phyloP scores from a whole-genome alignment of 2,329 filamentous ascomycete genomes.

The Claviceps fusiformis region DNA sequence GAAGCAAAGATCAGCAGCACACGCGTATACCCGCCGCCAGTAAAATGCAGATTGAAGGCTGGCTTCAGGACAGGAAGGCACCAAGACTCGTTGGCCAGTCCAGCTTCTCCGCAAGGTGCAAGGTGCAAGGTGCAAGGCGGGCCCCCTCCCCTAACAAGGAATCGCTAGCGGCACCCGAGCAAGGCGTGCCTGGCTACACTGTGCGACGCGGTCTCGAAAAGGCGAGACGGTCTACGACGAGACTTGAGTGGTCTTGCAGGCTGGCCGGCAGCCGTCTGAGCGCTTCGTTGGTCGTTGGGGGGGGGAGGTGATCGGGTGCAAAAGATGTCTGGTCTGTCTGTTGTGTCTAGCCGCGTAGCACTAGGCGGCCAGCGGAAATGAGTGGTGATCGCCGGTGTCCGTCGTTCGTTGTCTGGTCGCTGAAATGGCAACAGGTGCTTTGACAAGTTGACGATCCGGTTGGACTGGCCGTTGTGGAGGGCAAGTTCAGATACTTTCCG shows the following conservation, averaged over 20 bases:
- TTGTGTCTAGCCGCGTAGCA: neutral
- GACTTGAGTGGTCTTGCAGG: neutral
- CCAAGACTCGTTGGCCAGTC: neutral
- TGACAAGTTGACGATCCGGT: neutral
- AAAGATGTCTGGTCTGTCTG: neutral
- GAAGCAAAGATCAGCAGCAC: neutral
- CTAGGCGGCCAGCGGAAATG: neutral
- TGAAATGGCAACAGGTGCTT: neutral
- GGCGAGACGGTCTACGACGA: neutral
- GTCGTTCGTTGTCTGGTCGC: neutral
- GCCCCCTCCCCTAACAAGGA: slow-evolving; percentile 1
- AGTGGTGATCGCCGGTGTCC: neutral
- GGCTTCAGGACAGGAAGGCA: neutral
- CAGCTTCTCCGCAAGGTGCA: neutral
- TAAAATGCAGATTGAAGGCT: neutral
- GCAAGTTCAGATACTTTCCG: neutral
- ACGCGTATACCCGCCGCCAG: neutral
- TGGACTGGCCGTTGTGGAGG: neutral
- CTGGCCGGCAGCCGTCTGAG: neutral
- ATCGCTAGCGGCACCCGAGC: slow-evolving; percentile 6
- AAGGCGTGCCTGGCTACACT: slow-evolving; percentile 7
- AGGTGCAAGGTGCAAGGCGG: slow-evolving; percentile 1
- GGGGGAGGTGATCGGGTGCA: neutral
- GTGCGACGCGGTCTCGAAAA: slow-evolving; percentile 5
- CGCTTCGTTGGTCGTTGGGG: neutral